A percentile compares a stretch with the other conserved stretches of the same genome.
phyloP scores from a whole-genome alignment of 2,329 filamentous ascomycete genomes.

The Talaromyces sp. region DNA sequence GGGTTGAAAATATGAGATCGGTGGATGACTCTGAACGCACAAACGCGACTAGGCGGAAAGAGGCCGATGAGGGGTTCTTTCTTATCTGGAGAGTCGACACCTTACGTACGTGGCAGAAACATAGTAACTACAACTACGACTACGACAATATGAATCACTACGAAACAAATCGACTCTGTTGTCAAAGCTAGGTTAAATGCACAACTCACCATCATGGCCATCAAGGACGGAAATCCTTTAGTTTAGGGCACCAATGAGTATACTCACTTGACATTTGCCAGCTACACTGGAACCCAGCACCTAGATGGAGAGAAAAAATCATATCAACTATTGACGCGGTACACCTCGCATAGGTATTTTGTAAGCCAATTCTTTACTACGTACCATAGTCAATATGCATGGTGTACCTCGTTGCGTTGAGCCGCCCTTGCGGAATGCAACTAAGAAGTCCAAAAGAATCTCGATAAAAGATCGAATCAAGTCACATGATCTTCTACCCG shows the following conservation, averaged over 20 bases:
- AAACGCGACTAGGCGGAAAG: constrained; percentile 3
- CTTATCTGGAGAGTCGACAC: not conserved
- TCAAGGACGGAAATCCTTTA: not conserved
- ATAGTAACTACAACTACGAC: not conserved
- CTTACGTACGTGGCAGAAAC: not conserved
- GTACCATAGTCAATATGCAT: not conserved
- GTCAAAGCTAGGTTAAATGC: not conserved
- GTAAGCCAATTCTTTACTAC: not conserved
- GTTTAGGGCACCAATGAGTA: not conserved
- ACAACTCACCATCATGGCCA: not conserved
- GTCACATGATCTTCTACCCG: not conserved
- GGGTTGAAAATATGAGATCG: not conserved
- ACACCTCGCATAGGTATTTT: not conserved
- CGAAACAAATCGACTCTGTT: not conserved
- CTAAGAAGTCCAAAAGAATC: not conserved
- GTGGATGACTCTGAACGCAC: not conserved
- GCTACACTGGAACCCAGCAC: too few relatives aligned
- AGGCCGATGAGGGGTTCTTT: not conserved
- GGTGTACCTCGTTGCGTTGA: not conserved
- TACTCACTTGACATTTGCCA: too few relatives aligned
- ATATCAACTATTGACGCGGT: not conserved
- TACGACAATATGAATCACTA: not conserved
- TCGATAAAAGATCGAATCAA: not conserved
- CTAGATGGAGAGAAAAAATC: not conserved
- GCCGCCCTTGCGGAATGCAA: not conserved